Evolutionary conservation across 768 basidiomycete species (phyloP).

Genomic region (Auriscalpium orientale): DNA sequence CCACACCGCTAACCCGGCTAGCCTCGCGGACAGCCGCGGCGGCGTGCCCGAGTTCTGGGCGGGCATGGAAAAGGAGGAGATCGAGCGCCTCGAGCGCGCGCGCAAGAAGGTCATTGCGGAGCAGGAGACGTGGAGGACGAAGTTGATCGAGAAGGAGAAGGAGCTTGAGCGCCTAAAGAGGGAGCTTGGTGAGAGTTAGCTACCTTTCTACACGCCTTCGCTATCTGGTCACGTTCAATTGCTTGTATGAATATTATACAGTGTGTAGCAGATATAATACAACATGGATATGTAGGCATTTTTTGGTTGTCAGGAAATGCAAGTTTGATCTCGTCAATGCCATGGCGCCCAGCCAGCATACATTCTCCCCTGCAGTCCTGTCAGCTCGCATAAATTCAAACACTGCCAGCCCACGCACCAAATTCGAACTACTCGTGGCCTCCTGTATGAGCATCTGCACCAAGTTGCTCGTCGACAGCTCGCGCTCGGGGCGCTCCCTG

Average conservation of each 20-base stretch:
- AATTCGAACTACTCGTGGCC: slow-evolving; percentile 64
- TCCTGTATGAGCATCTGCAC: slow-evolving; percentile 91
- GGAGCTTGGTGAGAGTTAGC: slow-evolving; percentile 24
- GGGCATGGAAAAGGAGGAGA: slow-evolving; percentile 84
- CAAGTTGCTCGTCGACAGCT: slow-evolving; percentile 72
- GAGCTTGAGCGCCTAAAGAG: slow-evolving; percentile 68
- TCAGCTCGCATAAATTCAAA: neutral
- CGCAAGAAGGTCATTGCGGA: slow-evolving; percentile 62
- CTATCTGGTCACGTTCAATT: neutral
- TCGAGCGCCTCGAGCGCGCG: slow-evolving; percentile 70
- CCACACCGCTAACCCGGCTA: slow-evolving; percentile 44
- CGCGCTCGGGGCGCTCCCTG: slow-evolving; percentile 26
- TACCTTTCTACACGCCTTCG: neutral
- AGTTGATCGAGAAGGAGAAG: slow-evolving; percentile 74
- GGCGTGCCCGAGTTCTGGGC: slow-evolving; percentile 77
- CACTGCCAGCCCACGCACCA: slow-evolving; percentile 37
- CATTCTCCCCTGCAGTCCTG: slow-evolving; percentile 64
- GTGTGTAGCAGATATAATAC: neutral
- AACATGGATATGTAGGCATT: neutral
- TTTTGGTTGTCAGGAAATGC: neutral
- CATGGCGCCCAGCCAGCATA: slow-evolving; percentile 88
- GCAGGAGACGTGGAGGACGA: slow-evolving; percentile 63
- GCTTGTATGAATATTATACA: neutral
- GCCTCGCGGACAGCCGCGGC: slow-evolving; percentile 56
- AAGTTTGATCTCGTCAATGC: slow-evolving; percentile 35